Conservation (phyloP, 2,329 filamentous ascomycete genomes). For the Fusarium miscanthi region DNA sequence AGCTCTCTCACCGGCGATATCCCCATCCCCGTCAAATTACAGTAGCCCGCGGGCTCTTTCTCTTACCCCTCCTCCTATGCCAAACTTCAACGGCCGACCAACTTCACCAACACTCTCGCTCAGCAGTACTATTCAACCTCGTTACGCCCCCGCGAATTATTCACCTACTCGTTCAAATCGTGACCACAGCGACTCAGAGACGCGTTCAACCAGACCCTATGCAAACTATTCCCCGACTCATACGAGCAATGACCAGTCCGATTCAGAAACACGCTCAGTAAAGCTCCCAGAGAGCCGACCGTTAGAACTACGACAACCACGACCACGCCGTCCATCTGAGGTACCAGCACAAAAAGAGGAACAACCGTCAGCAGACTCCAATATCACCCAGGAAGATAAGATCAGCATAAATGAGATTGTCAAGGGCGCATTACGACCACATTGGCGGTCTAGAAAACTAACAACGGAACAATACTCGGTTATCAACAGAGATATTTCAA, state of each 20-base stretch:
- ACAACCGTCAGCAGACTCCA: conserved; percentile 72
- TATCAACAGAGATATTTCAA: conserved; percentile 91
- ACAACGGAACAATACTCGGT: conserved; percentile 90
- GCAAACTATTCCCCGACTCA: conserved; percentile 71
- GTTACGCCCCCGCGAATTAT: conserved; percentile 80
- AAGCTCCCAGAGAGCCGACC: conserved; percentile 47
- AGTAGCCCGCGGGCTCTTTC: conserved; percentile 76
- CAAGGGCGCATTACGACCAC: conserved; percentile 81
- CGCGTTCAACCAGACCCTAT: conserved; percentile 63
- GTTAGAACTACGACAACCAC: conserved; percentile 64
- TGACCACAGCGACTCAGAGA: conserved; percentile 14
- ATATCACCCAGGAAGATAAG: conserved; percentile 84
- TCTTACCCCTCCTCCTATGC: conserved; percentile 75
- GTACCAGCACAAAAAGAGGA: conserved; percentile 65
- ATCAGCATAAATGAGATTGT: conserved; percentile 91
- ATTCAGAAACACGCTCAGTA: conserved; percentile 37
- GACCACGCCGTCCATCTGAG: conserved; percentile 59
- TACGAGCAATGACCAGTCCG: conserved; percentile 31
- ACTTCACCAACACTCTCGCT: conserved; percentile 74
- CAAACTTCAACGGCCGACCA: conserved; percentile 63
- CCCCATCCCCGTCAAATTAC: conserved; percentile 71
- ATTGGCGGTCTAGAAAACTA: conserved; percentile 82
- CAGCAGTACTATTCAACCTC: conserved; percentile 77
- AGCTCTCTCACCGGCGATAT: conserved; percentile 72
- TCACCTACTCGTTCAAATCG: conserved; percentile 59